phyloP scores from a whole-genome alignment of 2,329 filamentous ascomycete genomes.

The Stemphylium lycopersici region DNA sequence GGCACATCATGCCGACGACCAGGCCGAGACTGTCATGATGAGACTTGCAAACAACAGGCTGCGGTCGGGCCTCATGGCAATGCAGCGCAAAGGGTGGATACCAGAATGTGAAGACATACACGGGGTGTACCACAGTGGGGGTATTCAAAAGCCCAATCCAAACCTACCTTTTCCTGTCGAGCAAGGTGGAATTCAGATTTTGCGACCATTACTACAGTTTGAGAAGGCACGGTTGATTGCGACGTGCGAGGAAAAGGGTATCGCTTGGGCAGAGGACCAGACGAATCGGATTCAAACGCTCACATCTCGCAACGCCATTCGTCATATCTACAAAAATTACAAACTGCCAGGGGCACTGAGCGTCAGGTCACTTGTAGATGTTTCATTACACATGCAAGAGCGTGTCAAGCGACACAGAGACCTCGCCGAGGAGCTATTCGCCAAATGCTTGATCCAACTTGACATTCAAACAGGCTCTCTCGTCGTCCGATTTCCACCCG shows the following conservation, averaged over 20 bases:
- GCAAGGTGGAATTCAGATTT: conserved; percentile 68
- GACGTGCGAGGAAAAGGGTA: conserved; percentile 71
- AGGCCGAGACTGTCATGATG: conserved; percentile 87
- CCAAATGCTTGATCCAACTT: conserved; percentile 53
- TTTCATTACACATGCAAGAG: conserved; percentile 55
- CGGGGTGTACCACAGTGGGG: conserved; percentile 62
- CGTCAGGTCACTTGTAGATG: conserved; percentile 61
- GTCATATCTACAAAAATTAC: conserved; percentile 66
- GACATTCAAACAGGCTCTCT: conserved; percentile 46
- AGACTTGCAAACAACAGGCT: conserved; percentile 71
- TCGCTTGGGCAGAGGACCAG: conserved; percentile 82
- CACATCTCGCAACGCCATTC: conserved; percentile 81
- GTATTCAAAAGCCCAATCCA: conserved; percentile 14
- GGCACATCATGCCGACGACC: conserved; percentile 89
- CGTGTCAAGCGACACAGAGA: conserved; percentile 59
- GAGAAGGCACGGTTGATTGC: conserved; percentile 74
- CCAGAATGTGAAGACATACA: conserved; percentile 82
- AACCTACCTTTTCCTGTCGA: conserved; percentile 56
- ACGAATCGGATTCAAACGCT: conserved; percentile 81
- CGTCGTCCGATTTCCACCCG: conserved; percentile 37
- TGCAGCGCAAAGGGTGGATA: conserved; percentile 69
- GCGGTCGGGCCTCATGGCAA: conserved; percentile 74
- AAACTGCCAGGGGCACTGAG: conserved; percentile 73
- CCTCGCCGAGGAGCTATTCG: conserved; percentile 63
- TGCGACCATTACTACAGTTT: conserved; percentile 73